Conservation (phyloP, 257 asterid genomes). For the Hygrophila difformis region DNA sequence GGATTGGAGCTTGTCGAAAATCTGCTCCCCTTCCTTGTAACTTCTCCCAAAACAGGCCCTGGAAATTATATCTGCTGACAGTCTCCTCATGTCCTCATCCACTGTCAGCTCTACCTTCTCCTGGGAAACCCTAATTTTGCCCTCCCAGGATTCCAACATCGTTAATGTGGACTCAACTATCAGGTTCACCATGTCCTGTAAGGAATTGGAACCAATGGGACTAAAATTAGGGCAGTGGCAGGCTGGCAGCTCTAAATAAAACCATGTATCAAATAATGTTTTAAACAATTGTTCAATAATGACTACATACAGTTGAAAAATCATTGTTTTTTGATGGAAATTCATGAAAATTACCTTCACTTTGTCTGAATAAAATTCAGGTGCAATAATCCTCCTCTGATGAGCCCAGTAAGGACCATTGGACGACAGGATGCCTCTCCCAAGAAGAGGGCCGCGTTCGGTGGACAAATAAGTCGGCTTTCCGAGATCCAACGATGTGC, state of each 20-base stretch:
- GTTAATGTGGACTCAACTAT: conserved; percentile 50
- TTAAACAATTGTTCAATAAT: too few relatives aligned
- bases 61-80: conserved; percentile 72
- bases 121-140: conserved; percentile 12
- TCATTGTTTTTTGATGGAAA: too few relatives aligned
- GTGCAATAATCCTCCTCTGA: conserved; percentile 61
- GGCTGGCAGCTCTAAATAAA: too few relatives aligned
- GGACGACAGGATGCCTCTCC: conserved; percentile 63
- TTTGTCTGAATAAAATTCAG: conserved; percentile 52
- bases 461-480: conserved; percentile 56
- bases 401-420: conserved; percentile 62
- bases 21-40: conserved; percentile 39
- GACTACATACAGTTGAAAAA: too few relatives aligned
- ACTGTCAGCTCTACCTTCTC: conserved; percentile 34
- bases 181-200: conserved; percentile 45
- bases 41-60: conserved; percentile 74
- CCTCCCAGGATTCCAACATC: conserved; percentile 51
- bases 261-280: too few relatives aligned
- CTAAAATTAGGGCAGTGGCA: too few relatives aligned
- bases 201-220: too few relatives aligned
- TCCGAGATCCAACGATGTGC: conserved; percentile 45
- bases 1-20: conserved; percentile 49
- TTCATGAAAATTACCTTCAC: conserved; percentile 79
- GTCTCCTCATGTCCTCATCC: conserved; percentile 48
- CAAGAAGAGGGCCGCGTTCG: conserved; percentile 61